Evolutionary conservation across 2,329 filamentous ascomycete species (phyloP).

Genomic region (Tetracladium maxilliforme): DNA sequence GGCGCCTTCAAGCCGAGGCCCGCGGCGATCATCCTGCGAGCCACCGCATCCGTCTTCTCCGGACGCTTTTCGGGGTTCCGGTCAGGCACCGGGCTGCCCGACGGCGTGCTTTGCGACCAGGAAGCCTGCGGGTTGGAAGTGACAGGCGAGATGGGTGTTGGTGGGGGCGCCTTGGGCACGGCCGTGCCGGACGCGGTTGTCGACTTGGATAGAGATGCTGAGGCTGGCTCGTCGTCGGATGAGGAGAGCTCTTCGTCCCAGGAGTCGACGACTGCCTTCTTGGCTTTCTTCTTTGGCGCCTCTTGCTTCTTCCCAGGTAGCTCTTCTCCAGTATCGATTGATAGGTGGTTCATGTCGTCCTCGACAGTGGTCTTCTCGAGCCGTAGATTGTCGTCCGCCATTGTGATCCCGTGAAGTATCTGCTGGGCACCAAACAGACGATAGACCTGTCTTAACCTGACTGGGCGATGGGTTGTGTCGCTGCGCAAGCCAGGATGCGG

Average conservation of each 20-base stretch:
- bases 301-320: conserved; percentile 9
- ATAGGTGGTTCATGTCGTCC: no score
- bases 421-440: no score
- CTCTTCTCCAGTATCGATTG: no score
- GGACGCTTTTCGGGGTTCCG: conserved; percentile 32
- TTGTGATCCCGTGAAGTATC: no score
- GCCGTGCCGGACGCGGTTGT: conserved; percentile 11
- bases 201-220: conserved; percentile 23
- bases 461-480: no score
- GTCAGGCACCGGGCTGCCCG: conserved; percentile 2
- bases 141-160: conserved; percentile 47
- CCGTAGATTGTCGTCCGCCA: no score
- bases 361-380: no score
- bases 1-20: conserved; percentile 72
- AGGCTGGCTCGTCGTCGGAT: no score
- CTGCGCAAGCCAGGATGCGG: no score
- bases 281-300: conserved; percentile 16
- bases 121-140: conserved; percentile 8
- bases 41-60: conserved; percentile 89
- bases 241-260: conserved; percentile 79
- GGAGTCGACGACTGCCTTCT: conserved; percentile 43
- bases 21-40: conserved; percentile 76
- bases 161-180: conserved; percentile 37
- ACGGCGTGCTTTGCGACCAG: conserved; percentile 3
- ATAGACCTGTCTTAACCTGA: no score